These are phyloP conservation scores for Dalbergia cochinchinensis DNA, from an alignment of 306 rosid species.

Conservation along the genomic window DNA sequence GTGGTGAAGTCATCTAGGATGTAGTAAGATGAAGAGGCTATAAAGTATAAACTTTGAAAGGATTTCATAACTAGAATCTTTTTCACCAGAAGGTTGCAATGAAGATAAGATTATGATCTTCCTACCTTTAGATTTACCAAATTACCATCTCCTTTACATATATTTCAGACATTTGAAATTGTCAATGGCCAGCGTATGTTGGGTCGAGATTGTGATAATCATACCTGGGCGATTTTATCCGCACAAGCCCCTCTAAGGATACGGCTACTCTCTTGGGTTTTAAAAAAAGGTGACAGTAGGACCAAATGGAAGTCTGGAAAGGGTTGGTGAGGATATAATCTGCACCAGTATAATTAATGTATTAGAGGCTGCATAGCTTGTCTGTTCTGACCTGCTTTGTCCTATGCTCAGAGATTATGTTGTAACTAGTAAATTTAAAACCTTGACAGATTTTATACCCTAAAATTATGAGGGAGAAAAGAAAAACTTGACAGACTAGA, in stretches of 20 bases:
- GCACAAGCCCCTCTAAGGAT: neutral
- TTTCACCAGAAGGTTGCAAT: neutral
- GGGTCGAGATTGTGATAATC: neutral
- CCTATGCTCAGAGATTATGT: neutral
- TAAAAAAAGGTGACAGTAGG: neutral
- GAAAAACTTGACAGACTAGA: slow-evolving; percentile 2
- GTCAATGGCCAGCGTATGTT: slow-evolving; percentile 11
- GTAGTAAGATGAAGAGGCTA: neutral
- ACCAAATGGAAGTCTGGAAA: neutral
- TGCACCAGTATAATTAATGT: neutral
- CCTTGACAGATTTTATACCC: too few species aligned
- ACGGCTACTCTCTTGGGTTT: neutral
- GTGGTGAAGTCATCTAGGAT: neutral
- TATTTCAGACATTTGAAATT: slow-evolving; percentile 25
- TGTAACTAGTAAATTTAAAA: neutral
- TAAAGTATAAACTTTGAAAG: neutral
- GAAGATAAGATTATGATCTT: neutral
- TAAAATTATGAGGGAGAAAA: too few species aligned
- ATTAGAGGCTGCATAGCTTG: neutral
- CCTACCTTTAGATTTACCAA: neutral
- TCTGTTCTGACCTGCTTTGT: neutral
- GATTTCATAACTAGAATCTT: neutral
- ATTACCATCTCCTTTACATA: neutral
- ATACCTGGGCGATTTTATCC: slow-evolving; percentile 5
- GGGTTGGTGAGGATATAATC: slow-evolving; percentile 12